Base-by-base conservation (phyloP, 768 basidiomycete species). In the Mycena olivaceomarginata region DNA sequence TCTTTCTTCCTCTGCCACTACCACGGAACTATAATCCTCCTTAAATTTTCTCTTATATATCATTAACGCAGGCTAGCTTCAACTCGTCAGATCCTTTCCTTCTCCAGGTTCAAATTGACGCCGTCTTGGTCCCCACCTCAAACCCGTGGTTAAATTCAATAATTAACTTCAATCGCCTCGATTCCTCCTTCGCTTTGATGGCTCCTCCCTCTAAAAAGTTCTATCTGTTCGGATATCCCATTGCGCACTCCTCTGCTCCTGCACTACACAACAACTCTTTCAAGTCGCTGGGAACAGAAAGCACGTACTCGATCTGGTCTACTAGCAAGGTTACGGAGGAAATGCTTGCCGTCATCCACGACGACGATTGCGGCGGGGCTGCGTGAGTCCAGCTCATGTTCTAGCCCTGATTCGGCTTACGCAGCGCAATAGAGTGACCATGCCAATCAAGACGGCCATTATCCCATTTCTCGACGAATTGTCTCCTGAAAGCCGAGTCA, bases 381-480 rank as follows among this genome's bases (percentile, higher is more conserved):
- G 85, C 84, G 85, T 85, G 53, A 70, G 84, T 75, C 46, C 57
- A 5, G 37, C 76, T n/a, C 41, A 11, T 2, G 12, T 60, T 15
- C 62, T 37, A 12, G 4, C 43, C 12, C 31, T 31, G 31, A 31
- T 31, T 31, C n/a, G 41, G 51, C 11, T 37, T 64, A 37, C 62
- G 45, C 45, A 46, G 60, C 40, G 13, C 16, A 20, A 5, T 77
- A 85, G 84, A n/a, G 82, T 87, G 45, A 87, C 86, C 8, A 87
- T 87, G 86, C 86, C 86, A 40, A 76, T 85, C 51, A 87, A 87
- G 75, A 72, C 84, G 3, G 80, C 82, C 0, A 85, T 87, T 39
- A 79, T 87, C 15, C 81, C 82, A 13, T 83, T 81, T 65, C 82
- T 87, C 18, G 85, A 87, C 70, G 84, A 83, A 39, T 41, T 86